Evolutionary conservation across 129 eudicot genomes (phyloP).

Genomic region (Arctium minus): DNA sequence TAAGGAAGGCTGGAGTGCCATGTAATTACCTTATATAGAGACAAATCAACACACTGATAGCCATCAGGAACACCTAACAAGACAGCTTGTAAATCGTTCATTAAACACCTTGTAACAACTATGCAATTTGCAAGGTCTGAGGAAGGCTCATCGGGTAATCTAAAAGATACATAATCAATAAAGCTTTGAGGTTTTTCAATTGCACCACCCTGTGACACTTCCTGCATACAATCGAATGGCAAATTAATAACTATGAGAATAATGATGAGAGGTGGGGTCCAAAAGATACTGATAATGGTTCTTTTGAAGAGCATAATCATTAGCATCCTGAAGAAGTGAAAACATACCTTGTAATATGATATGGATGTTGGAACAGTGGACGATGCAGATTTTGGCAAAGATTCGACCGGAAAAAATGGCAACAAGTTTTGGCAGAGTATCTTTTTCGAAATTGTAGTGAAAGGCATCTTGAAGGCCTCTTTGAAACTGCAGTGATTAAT

Average conservation of each 20-base stretch:
- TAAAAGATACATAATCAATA: slow-evolving; percentile 52
- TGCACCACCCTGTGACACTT: slow-evolving; percentile 26
- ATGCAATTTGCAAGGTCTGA: slow-evolving; percentile 59
- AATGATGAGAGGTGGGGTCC: background rate
- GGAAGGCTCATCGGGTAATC: slow-evolving; percentile 72
- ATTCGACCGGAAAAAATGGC: slow-evolving; percentile 70
- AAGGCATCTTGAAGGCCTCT: slow-evolving; percentile 88
- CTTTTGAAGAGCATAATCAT: background rate
- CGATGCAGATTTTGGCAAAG: slow-evolving; percentile 32
- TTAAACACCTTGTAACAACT: slow-evolving; percentile 57
- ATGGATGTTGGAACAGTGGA: slow-evolving; percentile 58
- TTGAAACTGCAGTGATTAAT: slow-evolving; percentile 58
- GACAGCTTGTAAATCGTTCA: slow-evolving; percentile 56
- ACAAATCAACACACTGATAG: slow-evolving; percentile 74
- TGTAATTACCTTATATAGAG: slow-evolving; percentile 69
- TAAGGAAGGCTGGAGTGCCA: background rate
- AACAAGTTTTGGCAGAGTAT: slow-evolving; percentile 57
- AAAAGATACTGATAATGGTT: background rate
- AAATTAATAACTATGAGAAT: background rate
- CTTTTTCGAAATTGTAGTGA: slow-evolving; percentile 61
- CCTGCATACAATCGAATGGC: slow-evolving; percentile 41
- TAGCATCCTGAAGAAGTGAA: background rate
- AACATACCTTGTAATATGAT: slow-evolving; percentile 74
- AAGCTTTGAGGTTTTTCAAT: slow-evolving; percentile 36
- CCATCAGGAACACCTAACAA: slow-evolving; percentile 64